These are phyloP conservation scores for Simplicillium aogashimaense DNA, from an alignment of 2,329 filamentous ascomycete genomes.

Conservation along the genomic window DNA sequence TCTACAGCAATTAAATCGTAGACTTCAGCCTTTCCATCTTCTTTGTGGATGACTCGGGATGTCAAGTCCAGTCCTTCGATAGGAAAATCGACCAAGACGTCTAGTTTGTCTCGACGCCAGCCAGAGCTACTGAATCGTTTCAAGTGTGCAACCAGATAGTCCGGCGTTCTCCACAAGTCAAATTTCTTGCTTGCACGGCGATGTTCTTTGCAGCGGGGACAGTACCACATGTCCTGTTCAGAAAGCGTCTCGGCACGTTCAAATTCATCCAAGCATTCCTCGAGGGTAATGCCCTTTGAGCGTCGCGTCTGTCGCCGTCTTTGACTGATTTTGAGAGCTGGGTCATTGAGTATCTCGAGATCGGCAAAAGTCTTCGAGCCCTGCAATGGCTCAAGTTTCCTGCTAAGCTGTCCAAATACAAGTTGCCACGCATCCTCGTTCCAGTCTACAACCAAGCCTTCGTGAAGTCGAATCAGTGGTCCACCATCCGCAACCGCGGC, in stretches of 20 bases:
- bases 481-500: conserved; percentile 36
- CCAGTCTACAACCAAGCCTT: conserved; percentile 87
- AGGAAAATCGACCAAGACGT: conserved; percentile 85
- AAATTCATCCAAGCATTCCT: conserved; percentile 90
- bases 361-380: conserved; percentile 50
- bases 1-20: conserved; percentile 96
- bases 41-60: conserved; percentile 66
- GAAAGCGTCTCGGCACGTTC: conserved; percentile 89
- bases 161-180: conserved; percentile 91
- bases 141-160: conserved; percentile 88
- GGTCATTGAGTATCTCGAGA: conserved; percentile 45
- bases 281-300: conserved; percentile 63
- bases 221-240: conserved; percentile 96
- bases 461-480: conserved; percentile 67
- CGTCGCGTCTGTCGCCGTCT: conserved; percentile 46
- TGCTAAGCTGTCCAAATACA: conserved; percentile 49
- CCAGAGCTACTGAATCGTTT: conserved; percentile 89
- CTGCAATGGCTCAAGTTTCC: conserved; percentile 31
- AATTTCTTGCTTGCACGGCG: conserved; percentile 91
- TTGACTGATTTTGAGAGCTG: conserved; percentile 56
- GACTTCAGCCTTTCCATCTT: conserved; percentile 70
- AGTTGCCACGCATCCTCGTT: conserved; percentile 56
- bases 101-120: conserved; percentile 79
- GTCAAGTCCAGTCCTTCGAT: conserved; percentile 78
- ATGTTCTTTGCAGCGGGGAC: conserved; percentile 89